These are phyloP conservation scores for Lathyrus aphaca DNA, from an alignment of 306 rosid species.

Conservation along the genomic window DNA sequence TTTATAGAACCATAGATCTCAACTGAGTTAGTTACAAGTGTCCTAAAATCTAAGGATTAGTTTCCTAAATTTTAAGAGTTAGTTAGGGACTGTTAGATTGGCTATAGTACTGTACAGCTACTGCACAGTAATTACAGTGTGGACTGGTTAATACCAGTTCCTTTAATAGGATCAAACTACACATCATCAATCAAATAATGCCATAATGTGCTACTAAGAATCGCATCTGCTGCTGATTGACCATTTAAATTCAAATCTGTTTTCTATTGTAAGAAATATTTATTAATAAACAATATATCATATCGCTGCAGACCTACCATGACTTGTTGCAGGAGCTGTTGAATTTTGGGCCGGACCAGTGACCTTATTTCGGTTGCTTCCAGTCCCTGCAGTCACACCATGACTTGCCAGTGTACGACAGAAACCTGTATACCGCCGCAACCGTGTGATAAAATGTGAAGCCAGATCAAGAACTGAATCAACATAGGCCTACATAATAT, in stretches of 20 bases:
- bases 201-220: not conserved
- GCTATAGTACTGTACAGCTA: no score
- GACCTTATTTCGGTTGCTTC: slow-evolving; percentile 83
- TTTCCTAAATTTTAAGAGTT: no score
- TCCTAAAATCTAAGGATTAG: no score
- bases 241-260: slow-evolving; percentile 21
- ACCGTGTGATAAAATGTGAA: slow-evolving; percentile 93
- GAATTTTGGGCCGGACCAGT: slow-evolving; percentile 84
- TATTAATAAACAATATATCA: not conserved
- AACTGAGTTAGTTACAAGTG: no score
- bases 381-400: slow-evolving; percentile 85
- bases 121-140: no score
- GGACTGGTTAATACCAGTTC: no score
- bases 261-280: not conserved
- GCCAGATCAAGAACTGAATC: slow-evolving; percentile 99
- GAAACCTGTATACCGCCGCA: slow-evolving; percentile 91
- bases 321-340: slow-evolving; percentile 76
- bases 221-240: not conserved
- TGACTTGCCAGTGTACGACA: slow-evolving; percentile 96
- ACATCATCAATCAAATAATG: not conserved
- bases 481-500: slow-evolving; percentile 78
- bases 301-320: slow-evolving; percentile 57
- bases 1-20: no score
- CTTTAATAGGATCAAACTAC: not conserved
- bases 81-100: no score